phyloP scores from a whole-genome alignment of 2,329 filamentous ascomycete species.

The Didymella pomorum region DNA sequence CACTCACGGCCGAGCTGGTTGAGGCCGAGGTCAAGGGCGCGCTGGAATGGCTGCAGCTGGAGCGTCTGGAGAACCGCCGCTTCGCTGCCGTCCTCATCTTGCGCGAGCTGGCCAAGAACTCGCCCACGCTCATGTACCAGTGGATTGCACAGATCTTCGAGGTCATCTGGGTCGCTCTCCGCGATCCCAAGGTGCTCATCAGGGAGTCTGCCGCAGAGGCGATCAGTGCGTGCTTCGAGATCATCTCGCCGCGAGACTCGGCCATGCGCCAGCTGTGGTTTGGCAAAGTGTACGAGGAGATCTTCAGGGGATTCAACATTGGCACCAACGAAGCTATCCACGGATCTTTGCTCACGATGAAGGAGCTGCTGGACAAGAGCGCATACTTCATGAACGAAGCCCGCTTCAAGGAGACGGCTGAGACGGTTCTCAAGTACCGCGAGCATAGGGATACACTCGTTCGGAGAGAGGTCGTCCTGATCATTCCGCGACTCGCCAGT shows the following conservation, averaged over 20 bases:
- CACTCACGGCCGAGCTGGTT: conserved; percentile 92
- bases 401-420: conserved; percentile 85
- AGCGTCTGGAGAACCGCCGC: conserved; percentile 88
- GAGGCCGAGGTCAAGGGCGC: conserved; percentile 97
- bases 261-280: conserved; percentile 89
- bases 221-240: conserved; percentile 93
- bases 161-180: conserved; percentile 92
- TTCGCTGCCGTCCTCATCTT: conserved; percentile 93
- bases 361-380: conserved; percentile 90
- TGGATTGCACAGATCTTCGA: conserved; percentile 96
- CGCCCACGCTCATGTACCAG: conserved; percentile 92
- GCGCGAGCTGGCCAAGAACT: conserved; percentile 88
- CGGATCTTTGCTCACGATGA: conserved; percentile 90
- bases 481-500: conserved; percentile 90
- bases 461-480: conserved; percentile 84
- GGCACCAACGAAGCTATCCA: conserved; percentile 89
- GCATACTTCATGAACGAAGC: conserved; percentile 99
- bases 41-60: conserved; percentile 94
- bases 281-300: conserved; percentile 87
- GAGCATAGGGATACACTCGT: conserved; percentile 91
- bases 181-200: conserved; percentile 90
- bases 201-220: conserved; percentile 91
- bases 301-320: conserved; percentile 75
- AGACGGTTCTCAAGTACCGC: conserved; percentile 90
- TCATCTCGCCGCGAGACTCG: conserved; percentile 91